Base-by-base conservation (phyloP, 108 stramenopile genomes). In the Pseudonitzschia multistriata region DNA sequence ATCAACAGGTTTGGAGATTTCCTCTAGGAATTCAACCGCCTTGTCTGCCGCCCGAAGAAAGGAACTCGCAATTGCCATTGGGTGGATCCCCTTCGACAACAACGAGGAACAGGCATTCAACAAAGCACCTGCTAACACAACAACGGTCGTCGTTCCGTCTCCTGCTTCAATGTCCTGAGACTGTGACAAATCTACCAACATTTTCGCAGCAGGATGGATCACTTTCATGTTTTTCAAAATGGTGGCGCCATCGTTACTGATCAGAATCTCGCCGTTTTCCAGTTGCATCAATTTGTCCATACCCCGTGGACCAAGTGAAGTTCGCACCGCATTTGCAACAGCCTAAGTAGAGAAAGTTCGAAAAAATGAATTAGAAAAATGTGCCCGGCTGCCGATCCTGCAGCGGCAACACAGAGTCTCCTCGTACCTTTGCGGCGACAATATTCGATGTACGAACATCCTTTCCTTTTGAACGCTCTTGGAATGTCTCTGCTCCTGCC, bases 111-210 rank as follows among this genome's bases (percentile, higher is more conserved):
- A 98, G 0, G 92, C 92, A 73, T 97, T 92, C 65, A 99, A 81
- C 45, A 99, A 76, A 8, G 98, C 92, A n/a, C 99, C 99, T 21
- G 97, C 97, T 64, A 99, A 66, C 2, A 99, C 99, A 42, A 96
- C 96, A 0, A 99, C 98, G 1, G 90, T 83, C 10, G 96, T 97
- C 25, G 97, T 98, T 14, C 97, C 97, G 68, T 95, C 94, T 0
- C 99, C 99, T 1, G 99, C 99, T 79, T 98, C 97, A 49, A 98
- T 96, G 72, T 99, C 99, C 79, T 99, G 99, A n/a, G 91, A 87
- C 77, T 98, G 96, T 37, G 86, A 88, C 34, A 97, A 83, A 76
- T 98, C 95, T 48, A 98, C 98, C 40, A 99, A 79, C 99, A 99
- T 99, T 85, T 98, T 97, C 21, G 98, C 99, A 30, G 98, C 96